Conservation (phyloP, 345 rosid species). For the Noccaea bulbosa region DNA sequence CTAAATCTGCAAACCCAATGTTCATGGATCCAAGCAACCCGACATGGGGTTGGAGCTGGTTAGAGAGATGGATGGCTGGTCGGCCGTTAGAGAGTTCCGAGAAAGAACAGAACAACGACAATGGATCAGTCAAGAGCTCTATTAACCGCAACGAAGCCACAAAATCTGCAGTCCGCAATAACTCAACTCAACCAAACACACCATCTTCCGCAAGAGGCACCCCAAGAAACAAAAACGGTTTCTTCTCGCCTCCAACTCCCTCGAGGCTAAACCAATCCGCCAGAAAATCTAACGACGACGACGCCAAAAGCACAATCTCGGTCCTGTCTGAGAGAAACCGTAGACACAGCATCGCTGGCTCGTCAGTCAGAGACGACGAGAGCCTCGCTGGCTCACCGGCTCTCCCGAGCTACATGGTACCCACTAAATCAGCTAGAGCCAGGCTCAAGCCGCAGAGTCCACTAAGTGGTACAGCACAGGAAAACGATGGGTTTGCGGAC, state of each 20-base stretch:
- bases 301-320: slow-evolving; percentile 68
- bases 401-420: slow-evolving; percentile 89
- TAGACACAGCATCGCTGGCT: slow-evolving; percentile 76
- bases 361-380: slow-evolving; percentile 70
- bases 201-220: slow-evolving; percentile 66
- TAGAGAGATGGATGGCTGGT: slow-evolving; percentile 97
- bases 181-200: slow-evolving; percentile 62
- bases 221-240: slow-evolving; percentile 50
- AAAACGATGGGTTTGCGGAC: slow-evolving; percentile 59
- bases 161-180: slow-evolving; percentile 62
- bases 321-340: slow-evolving; percentile 61
- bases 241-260: slow-evolving; percentile 66
- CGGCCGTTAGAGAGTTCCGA: slow-evolving; percentile 77
- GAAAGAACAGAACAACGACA: slow-evolving; percentile 58
- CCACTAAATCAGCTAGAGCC: slow-evolving; percentile 87
- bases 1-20: slow-evolving; percentile 61
- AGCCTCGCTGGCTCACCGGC: slow-evolving; percentile 65
- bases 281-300: slow-evolving; percentile 74
- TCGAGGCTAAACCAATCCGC: slow-evolving; percentile 54
- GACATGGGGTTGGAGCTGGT: slow-evolving; percentile 99
- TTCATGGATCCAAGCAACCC: slow-evolving; percentile 89
- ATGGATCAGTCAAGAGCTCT: slow-evolving; percentile 56
- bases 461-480: slow-evolving; percentile 43
- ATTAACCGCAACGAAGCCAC: slow-evolving; percentile 58
- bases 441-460: slow-evolving; percentile 72